Evolutionary conservation across 768 basidiomycete species (phyloP), one percentile per base, ranked within the genome.

Genomic region (Podaxis pistillaris): DNA sequence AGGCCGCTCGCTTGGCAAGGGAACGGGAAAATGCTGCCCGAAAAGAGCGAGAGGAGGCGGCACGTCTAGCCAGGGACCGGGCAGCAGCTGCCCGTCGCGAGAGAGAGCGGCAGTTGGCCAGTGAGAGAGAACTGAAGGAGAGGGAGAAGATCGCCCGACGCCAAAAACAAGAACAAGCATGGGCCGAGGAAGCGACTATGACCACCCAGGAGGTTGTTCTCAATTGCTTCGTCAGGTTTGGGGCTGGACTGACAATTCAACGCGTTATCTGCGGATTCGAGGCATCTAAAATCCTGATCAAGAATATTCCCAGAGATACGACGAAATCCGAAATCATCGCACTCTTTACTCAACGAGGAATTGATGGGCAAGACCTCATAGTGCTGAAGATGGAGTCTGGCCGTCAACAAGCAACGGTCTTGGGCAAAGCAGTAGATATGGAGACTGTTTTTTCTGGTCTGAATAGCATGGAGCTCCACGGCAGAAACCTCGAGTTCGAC

Each of bases 381-480:
- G 17, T 37, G 9, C 56, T 59, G 49, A 72, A 72, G 62, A 71
- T 54, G 44, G 65, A 62, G 30, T 71, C 73, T 11, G 66, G 65
- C 41, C 74, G 63, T 41, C 66, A 71, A 3, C 81, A 82, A 61
- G 80, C 81, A 1, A 74, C 69, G 15, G 64, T 87, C 13, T 66
- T 84, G 54, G 78, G 76, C 1, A 79, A 77, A 41, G 69, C 74
- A 3, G 76, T 78, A 47, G 68, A 78, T 17, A 83, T 79, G 1
- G 71, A 76, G 28, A 71, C 71, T 0, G 70, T 86, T 22, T 75
- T 79, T 5, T 24, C 67, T 15, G 79, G 76, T 4, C 73, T 86
- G 7, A 79, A 86, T 50, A 83, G 78, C 3, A 71, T 79, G 56
- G 78, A 81, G 36, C 83, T 87, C 60, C 73, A 78, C 4, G 73